Conservation (phyloP, 1,284 basidiomycete genomes). For the Albatrellus sp. region DNA sequence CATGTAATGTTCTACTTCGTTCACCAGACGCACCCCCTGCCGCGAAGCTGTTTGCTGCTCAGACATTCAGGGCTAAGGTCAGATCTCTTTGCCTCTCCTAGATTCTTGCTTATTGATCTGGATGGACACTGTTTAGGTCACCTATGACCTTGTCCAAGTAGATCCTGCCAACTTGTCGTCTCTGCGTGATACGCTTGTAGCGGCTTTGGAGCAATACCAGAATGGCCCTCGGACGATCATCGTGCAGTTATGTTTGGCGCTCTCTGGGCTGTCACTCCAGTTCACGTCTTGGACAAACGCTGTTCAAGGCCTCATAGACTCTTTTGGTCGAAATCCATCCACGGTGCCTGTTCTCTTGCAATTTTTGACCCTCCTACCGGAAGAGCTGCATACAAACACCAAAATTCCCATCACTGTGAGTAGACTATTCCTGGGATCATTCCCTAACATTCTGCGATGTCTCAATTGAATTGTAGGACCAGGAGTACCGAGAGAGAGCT, state of each 20-base stretch:
- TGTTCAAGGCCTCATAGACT: constrained; percentile 74
- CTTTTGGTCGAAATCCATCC: constrained; percentile 74
- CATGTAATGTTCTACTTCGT: constrained; percentile 83
- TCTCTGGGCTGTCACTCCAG: constrained; percentile 88
- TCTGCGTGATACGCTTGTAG: constrained; percentile 79
- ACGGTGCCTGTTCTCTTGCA: constrained; percentile 81
- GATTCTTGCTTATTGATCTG: constrained; percentile 3
- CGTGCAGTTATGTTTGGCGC: constrained; percentile 81
- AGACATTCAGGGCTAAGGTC: constrained; percentile 93
- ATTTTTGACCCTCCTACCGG: constrained; percentile 86
- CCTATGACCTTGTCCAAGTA: constrained; percentile 90
- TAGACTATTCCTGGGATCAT: constrained; percentile 8
- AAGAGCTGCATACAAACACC: constrained; percentile 79
- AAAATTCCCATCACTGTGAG: constrained; percentile 83
- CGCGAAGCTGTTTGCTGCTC: constrained; percentile 90
- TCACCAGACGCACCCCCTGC: constrained; percentile 69
- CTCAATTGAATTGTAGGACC: constrained; percentile 37
- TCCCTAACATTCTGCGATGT: background rate
- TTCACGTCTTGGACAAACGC: constrained; percentile 81
- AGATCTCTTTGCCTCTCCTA: background rate
- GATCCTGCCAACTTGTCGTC: constrained; percentile 59
- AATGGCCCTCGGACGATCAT: constrained; percentile 78
- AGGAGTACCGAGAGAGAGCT: constrained; percentile 66
- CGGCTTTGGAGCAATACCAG: constrained; percentile 61
- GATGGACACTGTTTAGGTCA: constrained; percentile 52